phyloP scores from a whole-genome alignment of 768 basidiomycete species.

The Rhodotorula graminis region DNA sequence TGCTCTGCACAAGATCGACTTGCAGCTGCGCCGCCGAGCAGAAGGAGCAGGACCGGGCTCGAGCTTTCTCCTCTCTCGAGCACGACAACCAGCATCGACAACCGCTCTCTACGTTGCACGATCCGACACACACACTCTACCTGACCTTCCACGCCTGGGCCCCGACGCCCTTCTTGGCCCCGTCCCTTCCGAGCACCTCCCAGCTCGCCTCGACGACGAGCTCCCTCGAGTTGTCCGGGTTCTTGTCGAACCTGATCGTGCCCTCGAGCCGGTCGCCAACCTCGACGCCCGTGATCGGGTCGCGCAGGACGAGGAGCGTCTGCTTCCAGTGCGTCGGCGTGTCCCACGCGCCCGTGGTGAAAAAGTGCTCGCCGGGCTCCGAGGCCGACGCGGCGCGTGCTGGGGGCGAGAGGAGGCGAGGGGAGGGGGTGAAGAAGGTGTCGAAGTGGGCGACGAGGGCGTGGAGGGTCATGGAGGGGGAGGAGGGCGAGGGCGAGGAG shows the following conservation, averaged over 20 bases:
- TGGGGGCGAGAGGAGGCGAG: slow-evolving; percentile 39
- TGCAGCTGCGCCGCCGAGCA: too few relatives aligned
- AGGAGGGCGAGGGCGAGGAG: slow-evolving; percentile 50
- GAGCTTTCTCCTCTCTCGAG: too few relatives aligned
- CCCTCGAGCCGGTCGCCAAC: slow-evolving; percentile 69
- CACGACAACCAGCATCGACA: too few relatives aligned
- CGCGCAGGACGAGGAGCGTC: slow-evolving; percentile 75
- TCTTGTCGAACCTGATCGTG: slow-evolving; percentile 78
- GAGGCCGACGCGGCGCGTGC: slow-evolving; percentile 21
- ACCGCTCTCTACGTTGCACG: too few relatives aligned
- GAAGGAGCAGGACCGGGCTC: too few relatives aligned
- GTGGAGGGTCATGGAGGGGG: slow-evolving; percentile 56
- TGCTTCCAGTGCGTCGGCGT: slow-evolving; percentile 96
- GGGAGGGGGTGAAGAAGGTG: slow-evolving; percentile 66
- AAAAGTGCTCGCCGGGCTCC: slow-evolving; percentile 43
- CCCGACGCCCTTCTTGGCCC: slow-evolving; percentile 5
- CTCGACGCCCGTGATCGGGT: slow-evolving; percentile 62
- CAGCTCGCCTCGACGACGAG: slow-evolving; percentile 73
- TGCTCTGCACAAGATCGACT: too few relatives aligned
- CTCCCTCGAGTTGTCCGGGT: slow-evolving; percentile 72
- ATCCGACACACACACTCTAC: background rate
- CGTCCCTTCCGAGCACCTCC: background rate
- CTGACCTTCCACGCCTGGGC: slow-evolving; percentile 37
- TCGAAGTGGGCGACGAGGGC: slow-evolving; percentile 91
- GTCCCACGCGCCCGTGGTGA: slow-evolving; percentile 85